These are phyloP conservation scores for Trametes versicolor DNA, from an alignment of 1,284 basidiomycete species.

Conservation along the genomic window DNA sequence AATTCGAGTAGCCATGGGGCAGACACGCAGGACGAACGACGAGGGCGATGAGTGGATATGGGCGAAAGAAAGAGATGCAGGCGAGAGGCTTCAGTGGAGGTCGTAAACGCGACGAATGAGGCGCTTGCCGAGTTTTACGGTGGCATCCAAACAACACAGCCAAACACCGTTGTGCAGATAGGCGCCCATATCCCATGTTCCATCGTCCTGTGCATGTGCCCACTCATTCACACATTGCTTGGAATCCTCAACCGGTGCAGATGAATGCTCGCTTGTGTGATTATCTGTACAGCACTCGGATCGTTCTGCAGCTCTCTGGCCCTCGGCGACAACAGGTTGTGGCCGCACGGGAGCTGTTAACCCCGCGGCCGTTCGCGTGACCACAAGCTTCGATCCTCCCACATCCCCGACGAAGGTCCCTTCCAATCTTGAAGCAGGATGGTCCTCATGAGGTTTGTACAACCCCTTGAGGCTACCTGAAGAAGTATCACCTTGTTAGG, in stretches of 20 bases:
- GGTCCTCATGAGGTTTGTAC: no score
- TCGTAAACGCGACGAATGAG: conserved; percentile 38
- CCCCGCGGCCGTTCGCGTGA: conserved; percentile 14
- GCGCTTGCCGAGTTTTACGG: conserved; percentile 38
- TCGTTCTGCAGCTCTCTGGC: background rate
- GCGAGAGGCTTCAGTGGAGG: conserved; percentile 26
- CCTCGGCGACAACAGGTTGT: no score
- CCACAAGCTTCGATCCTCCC: conserved; percentile 16
- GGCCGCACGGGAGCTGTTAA: conserved; percentile 4
- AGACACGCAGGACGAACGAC: conserved; percentile 29
- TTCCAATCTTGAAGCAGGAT: no score
- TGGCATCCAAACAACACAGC: conserved; percentile 37
- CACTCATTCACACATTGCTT: background rate
- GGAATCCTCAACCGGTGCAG: no score
- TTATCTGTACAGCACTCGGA: no score
- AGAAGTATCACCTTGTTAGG: no score
- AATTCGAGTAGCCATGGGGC: conserved; percentile 46
- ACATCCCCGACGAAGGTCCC: no score
- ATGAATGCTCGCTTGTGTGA: no score
- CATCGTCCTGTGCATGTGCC: no score
- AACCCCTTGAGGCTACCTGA: no score
- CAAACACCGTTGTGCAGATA: conserved; percentile 36
- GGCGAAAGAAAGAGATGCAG: conserved; percentile 30
- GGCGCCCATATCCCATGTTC: conserved; percentile 18
- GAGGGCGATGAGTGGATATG: conserved; percentile 29